Conservation (phyloP, 2,329 filamentous ascomycete genomes). For the Dactylellina parvicollis region DNA sequence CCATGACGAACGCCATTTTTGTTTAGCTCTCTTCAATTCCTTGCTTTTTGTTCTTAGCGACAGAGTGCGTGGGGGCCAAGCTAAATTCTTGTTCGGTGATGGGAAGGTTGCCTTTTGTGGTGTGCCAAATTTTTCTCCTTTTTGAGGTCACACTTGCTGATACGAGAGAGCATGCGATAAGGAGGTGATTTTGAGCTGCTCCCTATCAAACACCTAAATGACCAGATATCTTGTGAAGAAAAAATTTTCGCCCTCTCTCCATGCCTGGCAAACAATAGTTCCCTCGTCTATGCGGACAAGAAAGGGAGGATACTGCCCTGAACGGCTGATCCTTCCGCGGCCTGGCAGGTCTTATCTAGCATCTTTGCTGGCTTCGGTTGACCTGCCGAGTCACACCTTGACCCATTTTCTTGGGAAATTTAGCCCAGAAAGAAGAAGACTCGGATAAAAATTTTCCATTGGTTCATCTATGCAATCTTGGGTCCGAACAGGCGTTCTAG, state of each 20-base stretch:
- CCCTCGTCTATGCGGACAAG: constrained; percentile 42
- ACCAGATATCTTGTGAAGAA: constrained; percentile 26
- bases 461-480: constrained; percentile 12
- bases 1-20: constrained; percentile 47
- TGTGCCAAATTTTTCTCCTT: constrained; percentile 9
- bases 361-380: constrained; percentile 29
- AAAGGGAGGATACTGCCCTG: constrained; percentile 49
- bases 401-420: constrained; percentile 40
- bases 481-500: neutral
- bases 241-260: constrained; percentile 33
- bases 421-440: constrained; percentile 23
- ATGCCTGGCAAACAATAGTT: constrained; percentile 26
- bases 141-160: constrained; percentile 12
- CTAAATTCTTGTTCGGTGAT: constrained; percentile 40
- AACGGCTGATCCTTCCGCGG: constrained; percentile 51
- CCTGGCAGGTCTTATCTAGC: constrained; percentile 52
- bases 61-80: constrained; percentile 51
- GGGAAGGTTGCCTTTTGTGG: constrained; percentile 18
- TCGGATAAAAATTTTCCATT: constrained; percentile 18
- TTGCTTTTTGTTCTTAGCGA: constrained; percentile 46
- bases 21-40: constrained; percentile 21
- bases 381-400: constrained; percentile 48
- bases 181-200: constrained; percentile 44
- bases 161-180: constrained; percentile 54
- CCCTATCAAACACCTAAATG: constrained; percentile 31